Evolutionary conservation across 352 stramenopile genomes (phyloP), one percentile per base, ranked within the genome.

Genomic region (Halophytophthora batemanensis): DNA sequence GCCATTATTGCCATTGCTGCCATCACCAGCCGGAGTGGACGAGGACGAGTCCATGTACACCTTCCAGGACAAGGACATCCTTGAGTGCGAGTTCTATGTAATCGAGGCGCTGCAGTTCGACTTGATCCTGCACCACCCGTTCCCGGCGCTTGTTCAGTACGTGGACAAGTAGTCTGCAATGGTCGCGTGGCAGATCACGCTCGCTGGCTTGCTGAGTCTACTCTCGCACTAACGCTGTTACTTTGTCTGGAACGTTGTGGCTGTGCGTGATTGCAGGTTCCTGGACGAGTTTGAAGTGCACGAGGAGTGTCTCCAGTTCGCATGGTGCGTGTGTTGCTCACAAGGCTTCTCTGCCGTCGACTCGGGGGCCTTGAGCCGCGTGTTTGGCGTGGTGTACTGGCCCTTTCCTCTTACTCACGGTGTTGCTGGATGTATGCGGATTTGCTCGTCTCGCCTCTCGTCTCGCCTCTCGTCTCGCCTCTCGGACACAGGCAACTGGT

Each of bases 11-110:
- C n/a, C 15, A 6, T 17, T 17, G 33, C 11, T 33, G 5, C 18
- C 19, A 18, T 37, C 12, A 36, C 8, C 50, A 95, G 84, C 69
- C 41, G 75, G 82, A 21, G 79, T 92, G 10, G 84, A 95, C 39
- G 84, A 95, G 44, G 81, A 92, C 42, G 84, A 95, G 57, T 75
- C 78, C 59, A 87, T 93, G 75, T 93, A 92, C 61, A 88, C 78
- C 11, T 95, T 92, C 56, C 82, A 89, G 61, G 82, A 95, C 59
- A 92, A 92, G 53, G 85, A 95, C 56, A 91, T 95, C 22, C 75
- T 95, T 31, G 85, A 95, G 55, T 95, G 85, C 72, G 85, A 95
- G 65, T 95, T 93, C 55, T 93, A 93, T 73, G 77, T 93, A 19
- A 79, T 95, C 46, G 82, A 95, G 53, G 77, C 85, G 34, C 68